phyloP scores from a whole-genome alignment of 371 early-diverging fungal species.

The Furculomyces boomerangus region DNA sequence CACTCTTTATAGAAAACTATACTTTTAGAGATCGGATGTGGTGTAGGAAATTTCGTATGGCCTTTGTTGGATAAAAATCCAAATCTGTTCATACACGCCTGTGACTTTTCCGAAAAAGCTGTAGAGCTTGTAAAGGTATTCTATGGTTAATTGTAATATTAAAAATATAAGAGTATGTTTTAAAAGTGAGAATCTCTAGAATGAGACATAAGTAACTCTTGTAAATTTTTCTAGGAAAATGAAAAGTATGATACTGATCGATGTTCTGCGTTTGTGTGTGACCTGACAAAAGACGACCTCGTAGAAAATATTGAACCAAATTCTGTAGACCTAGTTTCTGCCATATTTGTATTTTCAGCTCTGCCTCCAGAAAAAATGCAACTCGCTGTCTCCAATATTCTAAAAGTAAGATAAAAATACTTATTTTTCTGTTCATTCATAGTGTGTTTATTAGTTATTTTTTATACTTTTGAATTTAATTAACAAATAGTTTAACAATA shows the following conservation, averaged over 20 bases:
- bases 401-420: slow-evolving; percentile 9
- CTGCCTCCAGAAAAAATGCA: slow-evolving; percentile 66
- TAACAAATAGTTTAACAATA: no score
- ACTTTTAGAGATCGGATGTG: slow-evolving; percentile 77
- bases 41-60: slow-evolving; percentile 91
- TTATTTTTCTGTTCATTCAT: neutral
- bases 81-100: slow-evolving; percentile 50
- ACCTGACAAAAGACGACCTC: slow-evolving; percentile 47
- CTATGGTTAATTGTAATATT: no score
- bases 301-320: slow-evolving; percentile 37
- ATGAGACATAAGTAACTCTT: no score
- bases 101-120: slow-evolving; percentile 68
- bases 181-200: no score
- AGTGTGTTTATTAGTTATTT: no score
- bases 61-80: slow-evolving; percentile 66
- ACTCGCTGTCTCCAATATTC: slow-evolving; percentile 41
- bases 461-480: no score
- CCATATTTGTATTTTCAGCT: slow-evolving; percentile 69
- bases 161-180: no score
- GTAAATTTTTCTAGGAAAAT: slow-evolving; percentile 21
- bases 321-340: slow-evolving; percentile 56
- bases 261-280: slow-evolving; percentile 68
- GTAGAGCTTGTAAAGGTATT: slow-evolving; percentile 52
- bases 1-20: slow-evolving; percentile 10
- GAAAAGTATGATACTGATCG: slow-evolving; percentile 36